A percentile compares a stretch with the other conserved stretches of the same genome.
phyloP scores from a whole-genome alignment of 768 basidiomycete species.

The Kwoniella heveanensis region DNA sequence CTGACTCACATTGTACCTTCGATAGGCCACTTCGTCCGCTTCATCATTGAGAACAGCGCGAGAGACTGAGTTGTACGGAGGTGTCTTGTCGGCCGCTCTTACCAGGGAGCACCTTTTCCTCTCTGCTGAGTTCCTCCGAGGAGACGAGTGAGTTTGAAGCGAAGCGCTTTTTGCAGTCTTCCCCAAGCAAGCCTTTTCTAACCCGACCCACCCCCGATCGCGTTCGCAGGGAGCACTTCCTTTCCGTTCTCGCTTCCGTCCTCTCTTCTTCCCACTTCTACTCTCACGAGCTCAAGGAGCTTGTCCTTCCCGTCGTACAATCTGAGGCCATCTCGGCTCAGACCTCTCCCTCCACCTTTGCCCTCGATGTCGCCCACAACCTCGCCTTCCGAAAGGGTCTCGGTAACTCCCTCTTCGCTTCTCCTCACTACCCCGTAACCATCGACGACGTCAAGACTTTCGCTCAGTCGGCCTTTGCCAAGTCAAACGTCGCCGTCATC shows the following conservation, averaged over 20 bases:
- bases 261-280: constrained; percentile 74
- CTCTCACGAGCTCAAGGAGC: constrained; percentile 60
- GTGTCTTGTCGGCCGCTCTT: constrained; percentile 79
- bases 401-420: constrained; percentile 83
- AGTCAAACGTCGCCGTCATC: constrained; percentile 79
- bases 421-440: constrained; percentile 63
- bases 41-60: constrained; percentile 87
- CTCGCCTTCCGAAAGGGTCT: constrained; percentile 94
- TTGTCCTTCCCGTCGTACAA: constrained; percentile 64
- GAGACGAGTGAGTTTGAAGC: constrained; percentile 97
- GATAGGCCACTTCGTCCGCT: constrained; percentile 80
- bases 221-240: constrained; percentile 73
- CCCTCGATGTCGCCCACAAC: constrained; percentile 82
- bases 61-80: constrained; percentile 91
- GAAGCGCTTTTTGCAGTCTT: no score
- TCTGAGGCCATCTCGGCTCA: constrained; percentile 69
- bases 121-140: constrained; percentile 91
- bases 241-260: constrained; percentile 81
- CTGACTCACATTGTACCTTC: neutral
- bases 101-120: constrained; percentile 87
- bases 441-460: constrained; percentile 67
- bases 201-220: no score
- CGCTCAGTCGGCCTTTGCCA: constrained; percentile 72
- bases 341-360: constrained; percentile 67
- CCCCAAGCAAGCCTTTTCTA: no score